Evolutionary conservation across 176 grass and related monocot species (phyloP), one percentile per base, ranked within the genome.

Genomic region (Zea luxurians): DNA sequence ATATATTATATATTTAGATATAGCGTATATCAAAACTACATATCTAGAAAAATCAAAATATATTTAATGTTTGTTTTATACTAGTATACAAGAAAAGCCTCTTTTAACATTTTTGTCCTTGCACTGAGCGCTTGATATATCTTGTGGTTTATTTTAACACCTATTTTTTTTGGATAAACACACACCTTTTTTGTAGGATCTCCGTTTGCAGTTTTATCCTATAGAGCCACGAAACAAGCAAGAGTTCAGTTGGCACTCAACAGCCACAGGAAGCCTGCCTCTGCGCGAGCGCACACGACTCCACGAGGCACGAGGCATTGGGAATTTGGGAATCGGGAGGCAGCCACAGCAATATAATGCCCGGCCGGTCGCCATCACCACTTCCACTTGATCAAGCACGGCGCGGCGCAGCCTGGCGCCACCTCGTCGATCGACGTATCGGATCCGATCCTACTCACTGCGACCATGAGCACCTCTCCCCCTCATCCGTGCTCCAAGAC

Each of bases 381-480:
- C 47, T 1, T 58, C n/a, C 54, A 16, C 47, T 1, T 58, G 17
- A 57, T 57, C 54, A 57, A 58, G 49, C 49, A 15, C 53, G 53
- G 27, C 41, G 17, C 53, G 53, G 41, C 53, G 53, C 54, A 58
- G 54, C 54, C 54, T 58, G 2, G 53, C 53, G 2, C 49, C 49
- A 52, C 13, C 49, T 52, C 5, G 48, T 15, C 61, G 48, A 37
- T 27, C 27, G 27, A 37, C 42, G 53, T 55, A 58, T 58, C 54
- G 17, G 54, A 58, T 18, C 54, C 54, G 20, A 11, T 21, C 58
- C 9, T 11, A 11, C 3, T 61, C 59, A 5, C 10, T 74, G 66
- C 57, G 21, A 17, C 48, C 62, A 63, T 86, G 68, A 86, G 41
- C 65, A 71, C 80, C 10, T 85, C 78, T 44, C 16, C 79, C 40